Evolutionary conservation across 2,329 filamentous ascomycete species (phyloP), one percentile per base, ranked within the genome.

Genomic region (Penicillium oxalicum): DNA sequence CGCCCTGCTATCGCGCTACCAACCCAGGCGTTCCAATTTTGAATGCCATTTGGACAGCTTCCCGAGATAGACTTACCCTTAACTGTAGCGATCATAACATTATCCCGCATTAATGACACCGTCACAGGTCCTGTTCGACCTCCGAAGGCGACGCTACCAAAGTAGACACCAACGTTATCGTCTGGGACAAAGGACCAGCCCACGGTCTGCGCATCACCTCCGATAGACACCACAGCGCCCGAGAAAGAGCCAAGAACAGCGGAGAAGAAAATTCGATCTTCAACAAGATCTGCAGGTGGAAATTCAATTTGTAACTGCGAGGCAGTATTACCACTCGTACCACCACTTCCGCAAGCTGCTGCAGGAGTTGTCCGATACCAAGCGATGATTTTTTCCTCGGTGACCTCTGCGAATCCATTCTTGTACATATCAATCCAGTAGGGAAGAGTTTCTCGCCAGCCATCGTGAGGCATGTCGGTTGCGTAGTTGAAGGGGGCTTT

Each of bases 401-500:
- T 32, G 5, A 39, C 34, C 6, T 18, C 7, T 3, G 60, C 57
- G n/a, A 53, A 56, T 2, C 52, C 54, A 6, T 48, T 58, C 55
- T 71, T 70, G 48, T 66, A 71, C 26, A 58, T 45, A 25, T 62
- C 59, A 24, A 70, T 65, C 35, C 59, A 45, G 43, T 60, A 70
- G 5, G 69, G 68, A 12, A 71, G 37, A 44, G 61, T 49, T 1
- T 24, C 29, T 9, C 62, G 47, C 62, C 62, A 65, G 5, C 55
- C 61, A 39, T 63, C 60, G 46, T 65, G 62, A 44, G 53, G 51
- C 51, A 63, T 61, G 1, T 45, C 52, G 11, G 36, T 29, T 9
- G 57, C 61, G 45, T 64, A 65, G 45, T 61, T 52, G 42, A 57
- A 59, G 34, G 77, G 75, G 3, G 76, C 77, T 2, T 66, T 32